Evolutionary conservation across 1,284 basidiomycete genomes (phyloP), one percentile per base, ranked within the genome.

Genomic region (Papiliotrema laurentii): DNA sequence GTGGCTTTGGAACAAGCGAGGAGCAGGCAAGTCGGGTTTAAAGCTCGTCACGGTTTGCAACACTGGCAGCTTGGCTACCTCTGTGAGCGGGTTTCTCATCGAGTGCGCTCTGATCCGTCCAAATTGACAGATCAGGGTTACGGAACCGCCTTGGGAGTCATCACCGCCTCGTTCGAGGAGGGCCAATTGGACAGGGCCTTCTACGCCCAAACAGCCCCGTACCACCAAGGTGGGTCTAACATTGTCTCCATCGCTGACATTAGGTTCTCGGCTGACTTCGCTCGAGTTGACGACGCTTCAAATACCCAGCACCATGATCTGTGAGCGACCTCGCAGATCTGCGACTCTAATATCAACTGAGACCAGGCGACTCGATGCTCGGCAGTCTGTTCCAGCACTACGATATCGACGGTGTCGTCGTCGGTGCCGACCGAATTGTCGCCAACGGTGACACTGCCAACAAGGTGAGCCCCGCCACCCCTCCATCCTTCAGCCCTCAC

Each of bases 41-140:
- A 89, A 88, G 65, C 81, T 93, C 24, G 76, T 94, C 69, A 94
- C 90, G 4, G 89, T 94, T n/a, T 96, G 91, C 77, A 96, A 96
- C 72, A 94, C 91, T 18, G 91, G 91, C 18, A 89, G 86, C 24
- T 78, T 96, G 53, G 91, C 91, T 2, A 94, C 90, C 18, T 91
- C 89, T 34, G 89, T 90, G 58, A 53, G 84, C 26, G 24, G 11
- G 0, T 22, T 43, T 5, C 7, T 24, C 31, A 10, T 36, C 18
- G 25, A 27, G 21, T 39, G n/a, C 43, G 19, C 19, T 4, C 19
- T 10, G 4, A 10, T 13, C 22, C 27, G 28, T 13, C 5, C 36
- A 18, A 16, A 37, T 44, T 41, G 6, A 25, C 25, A 27, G 16
- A 33, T 19, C 54, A 90, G 89, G 91, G 90, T 22, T 93, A 93